phyloP scores from a whole-genome alignment of 2,329 filamentous ascomycete genomes.

The Thielaviopsis musarum region DNA sequence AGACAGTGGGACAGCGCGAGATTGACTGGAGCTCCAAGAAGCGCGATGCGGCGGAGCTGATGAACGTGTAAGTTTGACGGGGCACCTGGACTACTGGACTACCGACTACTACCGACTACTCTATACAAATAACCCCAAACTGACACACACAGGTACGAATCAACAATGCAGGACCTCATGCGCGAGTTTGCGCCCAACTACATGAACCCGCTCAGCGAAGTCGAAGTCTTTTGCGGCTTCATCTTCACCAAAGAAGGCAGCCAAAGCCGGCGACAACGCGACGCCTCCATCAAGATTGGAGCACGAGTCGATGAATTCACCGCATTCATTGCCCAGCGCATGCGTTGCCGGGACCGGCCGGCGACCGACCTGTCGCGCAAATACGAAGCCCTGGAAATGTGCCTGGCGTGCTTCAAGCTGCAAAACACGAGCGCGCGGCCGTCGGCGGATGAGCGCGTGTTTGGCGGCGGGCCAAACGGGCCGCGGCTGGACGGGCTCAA shows the following conservation, averaged over 20 bases:
- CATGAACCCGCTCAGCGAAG: conserved; percentile 26
- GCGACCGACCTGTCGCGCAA: background rate
- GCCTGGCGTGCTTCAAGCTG: conserved; percentile 12
- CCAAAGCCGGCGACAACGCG: conserved; percentile 33
- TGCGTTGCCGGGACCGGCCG: conserved; percentile 15
- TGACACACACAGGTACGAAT: background rate
- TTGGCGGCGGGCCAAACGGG: background rate
- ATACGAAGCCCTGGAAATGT: conserved; percentile 11
- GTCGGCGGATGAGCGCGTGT: conserved; percentile 15
- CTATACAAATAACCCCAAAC: too few species aligned
- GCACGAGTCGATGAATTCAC: conserved; percentile 33
- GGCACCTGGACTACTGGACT: too few species aligned
- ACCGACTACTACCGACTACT: background rate
- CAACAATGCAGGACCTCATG: conserved; percentile 14
- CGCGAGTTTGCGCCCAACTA: conserved; percentile 22
- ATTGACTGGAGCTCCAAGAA: conserved; percentile 21
- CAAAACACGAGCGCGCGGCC: conserved; percentile 15
- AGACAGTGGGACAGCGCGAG: conserved; percentile 12
- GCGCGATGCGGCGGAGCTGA: conserved; percentile 27
- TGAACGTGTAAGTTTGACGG: conserved; percentile 29
- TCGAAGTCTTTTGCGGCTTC: conserved; percentile 39
- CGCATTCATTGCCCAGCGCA: conserved; percentile 23
- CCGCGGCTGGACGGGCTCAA: conserved; percentile 15
- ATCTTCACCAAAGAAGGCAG: conserved; percentile 33
- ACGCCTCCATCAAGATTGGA: conserved; percentile 32